phyloP scores from a whole-genome alignment of 2,329 filamentous ascomycete species.

The Trichoderma sp. region DNA sequence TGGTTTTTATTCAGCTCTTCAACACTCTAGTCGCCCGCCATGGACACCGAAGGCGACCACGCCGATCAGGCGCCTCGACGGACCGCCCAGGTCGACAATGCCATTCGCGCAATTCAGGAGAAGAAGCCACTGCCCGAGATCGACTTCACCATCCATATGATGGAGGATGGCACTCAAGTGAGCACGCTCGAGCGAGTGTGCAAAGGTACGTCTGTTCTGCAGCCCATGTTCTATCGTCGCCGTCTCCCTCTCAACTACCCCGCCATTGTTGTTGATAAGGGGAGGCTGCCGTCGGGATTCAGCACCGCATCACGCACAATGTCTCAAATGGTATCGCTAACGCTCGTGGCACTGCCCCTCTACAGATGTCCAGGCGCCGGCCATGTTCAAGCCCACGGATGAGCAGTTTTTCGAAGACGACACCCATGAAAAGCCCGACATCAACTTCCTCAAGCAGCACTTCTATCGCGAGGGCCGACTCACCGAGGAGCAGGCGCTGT shows the following conservation, averaged over 20 bases:
- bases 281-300: background rate
- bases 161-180: slow-evolving; percentile 96
- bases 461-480: slow-evolving; percentile 96
- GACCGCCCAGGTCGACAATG: slow-evolving; percentile 74
- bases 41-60: slow-evolving; percentile 48
- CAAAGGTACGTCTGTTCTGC: slow-evolving; percentile 70
- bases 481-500: slow-evolving; percentile 95
- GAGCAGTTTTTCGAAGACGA: slow-evolving; percentile 91
- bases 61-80: slow-evolving; percentile 39
- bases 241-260: slow-evolving; percentile 14
- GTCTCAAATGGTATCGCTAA: slow-evolving; percentile 15
- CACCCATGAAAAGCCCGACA: slow-evolving; percentile 82
- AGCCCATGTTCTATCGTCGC: background rate
- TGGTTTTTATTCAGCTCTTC: background rate
- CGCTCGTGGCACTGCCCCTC: slow-evolving; percentile 12
- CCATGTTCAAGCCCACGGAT: slow-evolving; percentile 86
- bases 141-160: slow-evolving; percentile 96
- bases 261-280: slow-evolving; percentile 16
- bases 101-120: slow-evolving; percentile 84
- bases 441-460: slow-evolving; percentile 94
- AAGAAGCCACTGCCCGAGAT: slow-evolving; percentile 97
- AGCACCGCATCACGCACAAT: background rate
- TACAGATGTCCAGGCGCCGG: slow-evolving; percentile 93
- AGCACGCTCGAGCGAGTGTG: slow-evolving; percentile 94
- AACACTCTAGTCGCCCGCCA: slow-evolving; percentile 33